Evolutionary conservation across 306 rosid genomes (phyloP), one percentile per base, ranked within the genome.

Genomic region (Crataegus laevigata): DNA sequence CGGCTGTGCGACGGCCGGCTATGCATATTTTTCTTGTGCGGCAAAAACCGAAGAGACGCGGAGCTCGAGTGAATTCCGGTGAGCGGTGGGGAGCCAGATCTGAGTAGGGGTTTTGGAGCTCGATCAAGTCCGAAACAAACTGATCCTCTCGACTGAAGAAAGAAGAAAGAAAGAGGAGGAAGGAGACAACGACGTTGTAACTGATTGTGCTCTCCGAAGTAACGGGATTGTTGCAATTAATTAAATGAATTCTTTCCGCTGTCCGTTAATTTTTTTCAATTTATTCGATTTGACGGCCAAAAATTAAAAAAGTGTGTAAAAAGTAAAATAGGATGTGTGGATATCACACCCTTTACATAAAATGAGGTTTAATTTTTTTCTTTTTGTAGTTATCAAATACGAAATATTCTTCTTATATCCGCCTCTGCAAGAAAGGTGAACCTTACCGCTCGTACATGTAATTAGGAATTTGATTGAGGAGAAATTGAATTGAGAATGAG

Each of bases 1-100:
- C 90, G 91, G 81, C 13, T 85, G 63, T 84, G 87, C 21, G 86
- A 82, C 51, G 83, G 85, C 86, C 87, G 88, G 82, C 87, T 77
- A 68, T 82, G 87, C 93, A 91, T 91, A 82, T 72, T 79, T 78
- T 28, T 12, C 29, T 3, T 26, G 22, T 8, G 14, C 24, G 4
- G 32, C 22, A 42, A 13, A 30, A 43, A 15, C 40, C 32, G 21
- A 22, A n/a, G 76, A 9, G 45, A 14, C 15, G 15, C 32, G 8
- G 64, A 32, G n/a, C 34, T 29, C 54, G 11, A 69, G 51, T 26
- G 26, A 61, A 65, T 65, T 65, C 8, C 1, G 3, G 28, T 11
- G 69, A 65, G 18, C 11, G 34, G n/a, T 34, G 8, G n/a, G 24
- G 8, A 30, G 45, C 34, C 30, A 21, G 76, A 72, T 72, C 66